Conservation (phyloP, 495 filamentous ascomycete genomes). For the Jackrogersella minutella region DNA sequence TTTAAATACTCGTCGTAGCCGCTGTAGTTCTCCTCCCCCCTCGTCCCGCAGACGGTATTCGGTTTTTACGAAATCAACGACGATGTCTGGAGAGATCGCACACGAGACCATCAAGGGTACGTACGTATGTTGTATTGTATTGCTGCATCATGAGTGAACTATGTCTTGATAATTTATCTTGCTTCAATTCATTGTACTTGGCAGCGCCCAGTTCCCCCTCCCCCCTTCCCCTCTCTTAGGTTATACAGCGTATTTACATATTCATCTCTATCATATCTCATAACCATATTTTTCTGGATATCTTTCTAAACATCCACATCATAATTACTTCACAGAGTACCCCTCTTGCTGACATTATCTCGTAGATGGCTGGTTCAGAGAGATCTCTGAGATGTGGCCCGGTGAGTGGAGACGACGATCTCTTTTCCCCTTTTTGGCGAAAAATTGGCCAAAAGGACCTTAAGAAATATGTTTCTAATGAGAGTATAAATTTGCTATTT, state of each 20-base stretch:
- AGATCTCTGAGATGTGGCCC: conserved; percentile 97
- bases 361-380: conserved; percentile 99
- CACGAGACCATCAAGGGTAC: conserved; percentile 68
- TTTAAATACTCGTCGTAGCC: background rate
- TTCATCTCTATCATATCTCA: background rate
- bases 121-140: no score
- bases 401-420: conserved; percentile 52
- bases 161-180: background rate
- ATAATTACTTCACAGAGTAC: background rate
- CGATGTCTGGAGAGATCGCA: conserved; percentile 59
- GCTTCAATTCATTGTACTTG: no score
- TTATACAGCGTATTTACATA: conserved; percentile 1
- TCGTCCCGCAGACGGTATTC: conserved; percentile 18
- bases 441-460: background rate
- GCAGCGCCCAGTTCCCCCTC: conserved; percentile 1
- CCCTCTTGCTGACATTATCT: conserved; percentile 21
- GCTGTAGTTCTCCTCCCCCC: background rate
- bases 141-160: conserved; percentile 1
- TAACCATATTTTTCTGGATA: background rate
- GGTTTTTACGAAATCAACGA: conserved; percentile 10
- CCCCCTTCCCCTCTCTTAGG: background rate
- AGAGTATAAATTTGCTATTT: background rate
- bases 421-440: background rate
- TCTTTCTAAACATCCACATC: no score
- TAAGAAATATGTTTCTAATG: conserved; percentile 15